These are phyloP conservation scores for Kockovaella imperatae DNA, from an alignment of 768 basidiomycete species.

Conservation along the genomic window DNA sequence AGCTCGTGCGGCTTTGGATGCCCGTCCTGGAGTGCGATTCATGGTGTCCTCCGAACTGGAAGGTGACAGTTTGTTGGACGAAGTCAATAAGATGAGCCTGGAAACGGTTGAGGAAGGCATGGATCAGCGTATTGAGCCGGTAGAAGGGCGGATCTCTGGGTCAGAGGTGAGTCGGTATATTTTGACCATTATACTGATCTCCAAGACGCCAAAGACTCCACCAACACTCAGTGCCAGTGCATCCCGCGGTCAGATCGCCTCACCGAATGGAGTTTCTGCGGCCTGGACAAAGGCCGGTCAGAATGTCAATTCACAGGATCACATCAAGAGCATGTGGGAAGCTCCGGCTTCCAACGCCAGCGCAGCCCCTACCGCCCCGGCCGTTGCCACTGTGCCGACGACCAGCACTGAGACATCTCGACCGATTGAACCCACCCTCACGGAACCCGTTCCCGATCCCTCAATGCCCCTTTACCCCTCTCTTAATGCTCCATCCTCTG, in stretches of 20 bases:
- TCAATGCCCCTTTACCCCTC: slow-evolving; percentile 27
- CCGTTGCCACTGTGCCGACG: background rate
- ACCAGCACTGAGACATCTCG: background rate
- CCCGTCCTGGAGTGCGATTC: slow-evolving; percentile 38
- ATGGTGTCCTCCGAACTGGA: slow-evolving; percentile 43
- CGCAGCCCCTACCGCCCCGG: background rate
- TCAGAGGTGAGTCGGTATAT: slow-evolving; percentile 18
- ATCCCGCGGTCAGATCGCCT: slow-evolving; percentile 9
- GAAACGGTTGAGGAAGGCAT: slow-evolving; percentile 26
- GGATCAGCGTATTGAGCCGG: slow-evolving; percentile 5
- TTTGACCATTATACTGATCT: slow-evolving; percentile 1
- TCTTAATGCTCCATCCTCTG: slow-evolving; percentile 26
- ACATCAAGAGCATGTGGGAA: slow-evolving; percentile 38
- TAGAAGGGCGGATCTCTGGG: slow-evolving; percentile 7
- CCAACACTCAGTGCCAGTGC: slow-evolving; percentile 8
- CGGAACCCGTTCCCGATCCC: background rate
- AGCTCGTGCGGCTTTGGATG: slow-evolving; percentile 5
- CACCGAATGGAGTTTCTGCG: slow-evolving; percentile 2
- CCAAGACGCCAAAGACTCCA: slow-evolving; percentile 27
- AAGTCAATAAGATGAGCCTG: slow-evolving; percentile 44
- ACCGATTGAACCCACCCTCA: background rate
- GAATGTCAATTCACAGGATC: slow-evolving; percentile 13
- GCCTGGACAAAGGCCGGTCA: slow-evolving; percentile 4
- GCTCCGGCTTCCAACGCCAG: slow-evolving; percentile 5
- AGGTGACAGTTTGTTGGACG: slow-evolving; percentile 39